Evolutionary conservation across 257 asterid species (phyloP).

Genomic region (Leonotis leonurus): DNA sequence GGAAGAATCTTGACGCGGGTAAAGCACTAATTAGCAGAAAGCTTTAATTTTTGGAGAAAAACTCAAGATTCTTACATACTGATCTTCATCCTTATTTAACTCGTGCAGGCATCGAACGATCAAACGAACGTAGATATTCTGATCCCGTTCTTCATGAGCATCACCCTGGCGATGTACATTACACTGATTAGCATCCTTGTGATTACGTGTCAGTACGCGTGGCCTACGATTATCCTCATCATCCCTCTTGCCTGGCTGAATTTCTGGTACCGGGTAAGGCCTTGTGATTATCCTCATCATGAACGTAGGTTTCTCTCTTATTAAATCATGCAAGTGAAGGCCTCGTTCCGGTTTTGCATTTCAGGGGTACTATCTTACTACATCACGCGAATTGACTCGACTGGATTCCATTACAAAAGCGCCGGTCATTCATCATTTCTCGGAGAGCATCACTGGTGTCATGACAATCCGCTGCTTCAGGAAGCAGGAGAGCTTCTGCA

Average conservation of each 20-base stretch:
- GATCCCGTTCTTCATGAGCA: constrained; percentile 60
- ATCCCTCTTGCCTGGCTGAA: constrained; percentile 92
- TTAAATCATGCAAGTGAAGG: background rate
- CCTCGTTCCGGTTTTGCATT: no score
- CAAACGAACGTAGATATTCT: constrained; percentile 79
- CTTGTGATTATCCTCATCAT: background rate
- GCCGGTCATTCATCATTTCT: constrained; percentile 90
- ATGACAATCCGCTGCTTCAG: constrained; percentile 84
- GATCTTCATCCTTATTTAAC: no score
- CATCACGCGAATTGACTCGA: constrained; percentile 91
- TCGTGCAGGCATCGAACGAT: constrained; percentile 81
- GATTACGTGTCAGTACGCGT: constrained; percentile 86
- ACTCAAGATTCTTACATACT: no score
- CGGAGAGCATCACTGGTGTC: constrained; percentile 92
- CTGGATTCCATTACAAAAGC: constrained; percentile 94
- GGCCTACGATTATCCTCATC: constrained; percentile 78
- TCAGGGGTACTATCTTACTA: constrained; percentile 78
- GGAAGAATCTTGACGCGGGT: constrained; percentile 96
- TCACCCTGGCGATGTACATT: constrained; percentile 44
- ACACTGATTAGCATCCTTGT: constrained; percentile 60
- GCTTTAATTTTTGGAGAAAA: no score
- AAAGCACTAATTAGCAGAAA: no score
- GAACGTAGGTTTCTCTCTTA: background rate
- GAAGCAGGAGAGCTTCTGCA: constrained; percentile 63
- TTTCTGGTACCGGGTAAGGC: constrained; percentile 77